Evolutionary conservation across 768 basidiomycete genomes (phyloP).

Genomic region (Tylopilus cervinicoccineus): DNA sequence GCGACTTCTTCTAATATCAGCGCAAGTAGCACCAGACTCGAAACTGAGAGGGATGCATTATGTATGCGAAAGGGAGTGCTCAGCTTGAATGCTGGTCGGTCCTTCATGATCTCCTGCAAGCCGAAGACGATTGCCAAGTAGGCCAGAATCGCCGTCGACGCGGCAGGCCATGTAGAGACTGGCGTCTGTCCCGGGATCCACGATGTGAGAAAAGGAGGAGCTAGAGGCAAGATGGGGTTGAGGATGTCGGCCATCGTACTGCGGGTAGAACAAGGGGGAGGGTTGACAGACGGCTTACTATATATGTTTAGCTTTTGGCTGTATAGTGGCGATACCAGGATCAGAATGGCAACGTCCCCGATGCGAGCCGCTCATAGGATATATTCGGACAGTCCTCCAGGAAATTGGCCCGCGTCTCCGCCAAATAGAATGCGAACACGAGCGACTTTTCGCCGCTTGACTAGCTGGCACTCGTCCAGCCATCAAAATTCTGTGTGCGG

Average conservation of each 20-base stretch:
- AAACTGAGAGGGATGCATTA: slow-evolving; percentile 79
- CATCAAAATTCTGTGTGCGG: too few species aligned
- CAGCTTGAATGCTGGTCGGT: slow-evolving; percentile 62
- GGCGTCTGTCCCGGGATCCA: slow-evolving; percentile 79
- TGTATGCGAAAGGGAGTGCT: slow-evolving; percentile 77
- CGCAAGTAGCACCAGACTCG: slow-evolving; percentile 72
- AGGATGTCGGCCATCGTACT: slow-evolving; percentile 7
- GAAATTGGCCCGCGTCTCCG: too few species aligned
- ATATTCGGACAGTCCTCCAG: too few species aligned
- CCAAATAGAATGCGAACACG: too few species aligned
- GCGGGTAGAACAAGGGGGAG: not conserved
- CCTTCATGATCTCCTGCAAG: slow-evolving; percentile 79
- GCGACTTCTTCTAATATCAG: slow-evolving; percentile 85
- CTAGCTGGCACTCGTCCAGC: too few species aligned
- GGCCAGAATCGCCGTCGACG: slow-evolving; percentile 60
- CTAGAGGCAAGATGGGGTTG: slow-evolving; percentile 18
- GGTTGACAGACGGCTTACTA: not conserved
- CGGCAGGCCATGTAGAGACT: slow-evolving; percentile 68
- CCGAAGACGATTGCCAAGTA: slow-evolving; percentile 87
- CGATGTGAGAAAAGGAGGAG: slow-evolving; percentile 51
- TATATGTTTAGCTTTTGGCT: too few species aligned
- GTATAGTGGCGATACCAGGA: too few species aligned
- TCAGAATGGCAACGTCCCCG: not conserved
- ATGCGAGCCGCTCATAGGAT: too few species aligned
- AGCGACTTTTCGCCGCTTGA: too few species aligned